Conservation (phyloP, 768 basidiomycete genomes). For the Exidia glandulosa region DNA sequence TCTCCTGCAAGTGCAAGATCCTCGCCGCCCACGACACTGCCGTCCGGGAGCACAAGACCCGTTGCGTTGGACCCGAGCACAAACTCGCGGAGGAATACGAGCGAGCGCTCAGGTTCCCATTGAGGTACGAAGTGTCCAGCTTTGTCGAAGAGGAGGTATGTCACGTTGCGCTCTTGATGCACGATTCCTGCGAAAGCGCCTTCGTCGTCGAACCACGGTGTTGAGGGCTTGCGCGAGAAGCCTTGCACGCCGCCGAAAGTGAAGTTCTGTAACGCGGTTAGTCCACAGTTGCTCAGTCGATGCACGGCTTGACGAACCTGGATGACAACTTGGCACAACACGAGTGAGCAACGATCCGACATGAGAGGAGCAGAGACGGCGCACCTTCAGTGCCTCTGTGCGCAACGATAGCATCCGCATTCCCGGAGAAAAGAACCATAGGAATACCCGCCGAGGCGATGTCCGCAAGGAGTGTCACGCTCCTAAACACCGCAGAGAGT, state of each 20-base stretch:
- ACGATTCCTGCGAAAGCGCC: conserved; percentile 6
- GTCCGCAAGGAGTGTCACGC: not conserved
- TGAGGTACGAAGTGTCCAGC: conserved; percentile 10
- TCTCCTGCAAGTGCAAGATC: conserved; percentile 27
- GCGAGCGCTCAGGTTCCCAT: conserved; percentile 4
- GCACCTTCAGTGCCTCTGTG: not conserved
- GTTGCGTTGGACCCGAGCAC: conserved; percentile 5
- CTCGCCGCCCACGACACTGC: conserved; percentile 39
- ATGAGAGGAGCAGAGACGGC: not conserved
- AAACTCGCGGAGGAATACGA: conserved; percentile 5
- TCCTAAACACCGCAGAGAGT: too few relatives aligned
- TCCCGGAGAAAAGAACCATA: not conserved
- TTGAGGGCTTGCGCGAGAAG: conserved; percentile 3
- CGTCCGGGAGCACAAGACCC: not conserved
- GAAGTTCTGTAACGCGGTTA: conserved; percentile 7
- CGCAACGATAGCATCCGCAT: conserved; percentile 1
- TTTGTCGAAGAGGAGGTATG: conserved; percentile 5
- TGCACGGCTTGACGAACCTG: not conserved
- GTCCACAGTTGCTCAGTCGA: not conserved
- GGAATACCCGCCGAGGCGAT: not conserved
- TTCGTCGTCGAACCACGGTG: conserved; percentile 3
- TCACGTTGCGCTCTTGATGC: conserved; percentile 7
- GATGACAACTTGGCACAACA: not conserved
- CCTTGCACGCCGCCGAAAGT: conserved; percentile 7
- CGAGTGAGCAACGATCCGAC: not conserved